phyloP scores from a whole-genome alignment of 2,329 filamentous ascomycete genomes.

The Diatrype stigma region DNA sequence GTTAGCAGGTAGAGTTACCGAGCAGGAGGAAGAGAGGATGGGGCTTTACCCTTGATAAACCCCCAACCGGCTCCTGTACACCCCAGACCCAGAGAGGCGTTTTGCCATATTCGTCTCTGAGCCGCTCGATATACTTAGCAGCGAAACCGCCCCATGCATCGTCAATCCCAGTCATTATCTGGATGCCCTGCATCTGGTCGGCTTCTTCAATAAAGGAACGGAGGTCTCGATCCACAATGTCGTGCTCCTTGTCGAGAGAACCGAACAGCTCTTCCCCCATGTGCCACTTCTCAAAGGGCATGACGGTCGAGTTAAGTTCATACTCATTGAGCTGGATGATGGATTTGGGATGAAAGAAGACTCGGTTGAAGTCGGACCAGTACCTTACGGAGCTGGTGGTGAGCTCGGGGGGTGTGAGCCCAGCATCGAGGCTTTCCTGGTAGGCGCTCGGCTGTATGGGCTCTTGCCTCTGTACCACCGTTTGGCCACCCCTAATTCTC shows the following conservation, averaged over 20 bases:
- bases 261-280: slow-evolving; percentile 72
- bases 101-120: slow-evolving; percentile 91
- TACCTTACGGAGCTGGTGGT: slow-evolving; percentile 74
- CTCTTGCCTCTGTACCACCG: slow-evolving; percentile 64
- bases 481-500: slow-evolving; percentile 55
- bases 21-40: background rate
- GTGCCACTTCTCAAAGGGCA: slow-evolving; percentile 76
- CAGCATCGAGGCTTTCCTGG: slow-evolving; percentile 73
- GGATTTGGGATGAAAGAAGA: slow-evolving; percentile 89
- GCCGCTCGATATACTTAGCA: slow-evolving; percentile 65
- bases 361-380: slow-evolving; percentile 92
- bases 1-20: slow-evolving; percentile 2
- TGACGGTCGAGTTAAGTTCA: slow-evolving; percentile 72
- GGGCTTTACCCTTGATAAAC: slow-evolving; percentile 47
- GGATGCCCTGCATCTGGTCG: slow-evolving; percentile 85
- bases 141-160: slow-evolving; percentile 81
- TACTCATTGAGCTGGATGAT: slow-evolving; percentile 85
- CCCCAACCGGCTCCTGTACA: slow-evolving; percentile 58
- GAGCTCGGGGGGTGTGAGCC: slow-evolving; percentile 58
- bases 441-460: slow-evolving; percentile 70
- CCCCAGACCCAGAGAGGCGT: slow-evolving; percentile 84
- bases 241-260: slow-evolving; percentile 71
- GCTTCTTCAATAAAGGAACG: slow-evolving; percentile 88
- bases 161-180: slow-evolving; percentile 67
- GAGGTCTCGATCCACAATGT: slow-evolving; percentile 85